Base-by-base conservation (phyloP, 768 basidiomycete genomes). In the Rossbeevera mucosa region DNA sequence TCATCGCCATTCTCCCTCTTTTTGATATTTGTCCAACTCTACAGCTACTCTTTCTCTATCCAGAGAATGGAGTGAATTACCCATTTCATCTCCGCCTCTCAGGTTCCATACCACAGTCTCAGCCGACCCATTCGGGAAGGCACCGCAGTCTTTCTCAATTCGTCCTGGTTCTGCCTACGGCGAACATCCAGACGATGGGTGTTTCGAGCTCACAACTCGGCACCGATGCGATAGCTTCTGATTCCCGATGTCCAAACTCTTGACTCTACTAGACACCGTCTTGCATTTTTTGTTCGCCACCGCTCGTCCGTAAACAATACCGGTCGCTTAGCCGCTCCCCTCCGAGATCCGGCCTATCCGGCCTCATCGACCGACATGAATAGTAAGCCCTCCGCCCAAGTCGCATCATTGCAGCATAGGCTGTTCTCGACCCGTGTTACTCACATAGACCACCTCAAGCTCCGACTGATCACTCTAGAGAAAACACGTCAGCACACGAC, bases 71-170 rank as follows among this genome's bases (percentile, higher is more conserved):
- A 62, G 45, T 31, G n/a, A 28, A 20, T 44, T 53, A 50, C 33
- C 48, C 47, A 29, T 44, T 70, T 71, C 69, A 70, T 70, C 58
- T 70, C 69, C 64, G 64, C 67, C 59, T 25, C 33, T 25, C 33
- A 36, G 33, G 26, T 48, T 53, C 47, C 51, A 46, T 44, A 41
- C 20, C 21, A 22, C 40, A 36, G 4, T 18, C 36, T 18, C 4
- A 38, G 36, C n/a, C 36, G n/a, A 38, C 60, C 51, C 41, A 2
- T 68, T 63, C 48, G 20, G 66, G 63, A 56, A 64, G 48, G 51
- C 16, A 30, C 47, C 36, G 45, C 50, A 48, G 18, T 33, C 9
- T 46, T 62, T 25, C 65, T 59, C 14, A 47, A 59, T 66, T 28
- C 36, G 54, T 54, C n/a, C 7, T 5, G 51, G 54, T 68, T 68